Evolutionary conservation across 1,284 basidiomycete genomes (phyloP), one percentile per base, ranked within the genome.

Genomic region (Boletus sp.): DNA sequence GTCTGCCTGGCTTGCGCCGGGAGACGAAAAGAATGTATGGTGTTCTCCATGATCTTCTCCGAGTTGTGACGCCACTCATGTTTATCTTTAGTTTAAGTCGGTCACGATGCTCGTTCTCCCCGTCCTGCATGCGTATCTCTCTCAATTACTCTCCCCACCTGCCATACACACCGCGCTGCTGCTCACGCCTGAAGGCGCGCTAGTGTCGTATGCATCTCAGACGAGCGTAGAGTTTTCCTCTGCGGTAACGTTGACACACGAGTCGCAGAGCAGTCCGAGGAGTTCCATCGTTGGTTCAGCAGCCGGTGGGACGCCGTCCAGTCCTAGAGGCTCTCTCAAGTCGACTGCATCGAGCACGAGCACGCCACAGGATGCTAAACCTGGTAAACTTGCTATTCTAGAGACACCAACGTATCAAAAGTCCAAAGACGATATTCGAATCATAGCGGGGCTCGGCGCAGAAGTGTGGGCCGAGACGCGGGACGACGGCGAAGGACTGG

Each of bases 401-500:
- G 71, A 68, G 37, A 46, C 52, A 23, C 55, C 54, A 33, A 38
- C 37, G 30, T 79, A 79, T 23, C 79, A 72, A 35, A 78, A 82
- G 59, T 74, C 84, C 38, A 91, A 91, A 74, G 90, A 92, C 68
- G 84, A 89, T 60, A 80, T 91, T 52, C 83, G 87, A 58, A 81
- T 91, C 37, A 76, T 88, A 33, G 88, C 88, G 16, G 90, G 89
- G 21, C 74, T 92, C 17, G 83, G 84, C 52, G 83, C 83, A 13
- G 90, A 91, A 70, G 79, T 89, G 46, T 92, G 90, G 90, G 83
- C 84, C 58, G 90, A 92, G 74, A 87, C 85, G 25, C 79, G 79
- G 60, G 84, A 83, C 4, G 68, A 74, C 9, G 63, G 43, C 6
- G 71, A 68, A 35, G 88, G 88, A 27, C 87, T 88, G 83, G 85